Conservation (phyloP, 2,329 filamentous ascomycete genomes). For the Pestalotiopsis sp. region DNA sequence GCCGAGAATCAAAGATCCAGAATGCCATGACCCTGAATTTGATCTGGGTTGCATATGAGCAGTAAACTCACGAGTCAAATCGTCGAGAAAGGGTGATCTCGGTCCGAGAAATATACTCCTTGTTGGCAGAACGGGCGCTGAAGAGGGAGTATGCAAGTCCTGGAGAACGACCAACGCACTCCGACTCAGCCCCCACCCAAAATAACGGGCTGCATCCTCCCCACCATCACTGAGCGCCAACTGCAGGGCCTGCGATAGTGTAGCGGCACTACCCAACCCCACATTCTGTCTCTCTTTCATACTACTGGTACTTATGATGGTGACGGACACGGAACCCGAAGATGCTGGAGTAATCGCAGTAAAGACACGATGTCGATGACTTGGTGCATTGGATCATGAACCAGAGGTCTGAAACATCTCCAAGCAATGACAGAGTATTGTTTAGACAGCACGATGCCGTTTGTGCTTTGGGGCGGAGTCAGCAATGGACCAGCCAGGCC, state of each 20-base stretch:
- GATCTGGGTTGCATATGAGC: not conserved
- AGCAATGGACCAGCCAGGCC: not conserved
- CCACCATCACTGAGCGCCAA: not conserved
- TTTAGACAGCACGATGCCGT: not conserved
- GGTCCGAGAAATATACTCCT: no score
- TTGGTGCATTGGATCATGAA: not conserved
- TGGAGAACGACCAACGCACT: not conserved
- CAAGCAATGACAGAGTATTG: not conserved
- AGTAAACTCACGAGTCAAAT: not conserved
- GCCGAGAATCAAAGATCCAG: not conserved
- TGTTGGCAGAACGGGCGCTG: no score
- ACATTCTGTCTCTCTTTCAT: not conserved
- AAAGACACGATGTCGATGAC: not conserved
- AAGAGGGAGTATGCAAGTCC: not conserved
- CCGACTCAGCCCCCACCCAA: not conserved
- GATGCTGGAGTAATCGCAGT: not conserved
- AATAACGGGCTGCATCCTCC: not conserved
- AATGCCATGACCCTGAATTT: not conserved
- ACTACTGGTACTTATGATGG: not conserved
- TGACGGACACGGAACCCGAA: not conserved
- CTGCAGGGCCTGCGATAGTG: not conserved
- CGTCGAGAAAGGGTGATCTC: no score
- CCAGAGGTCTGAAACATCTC: not conserved
- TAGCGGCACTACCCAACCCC: not conserved
- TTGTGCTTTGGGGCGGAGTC: conserved; percentile 4